These are phyloP conservation scores for Dioszegia crocea DNA, from an alignment of 768 basidiomycete genomes.

Conservation along the genomic window DNA sequence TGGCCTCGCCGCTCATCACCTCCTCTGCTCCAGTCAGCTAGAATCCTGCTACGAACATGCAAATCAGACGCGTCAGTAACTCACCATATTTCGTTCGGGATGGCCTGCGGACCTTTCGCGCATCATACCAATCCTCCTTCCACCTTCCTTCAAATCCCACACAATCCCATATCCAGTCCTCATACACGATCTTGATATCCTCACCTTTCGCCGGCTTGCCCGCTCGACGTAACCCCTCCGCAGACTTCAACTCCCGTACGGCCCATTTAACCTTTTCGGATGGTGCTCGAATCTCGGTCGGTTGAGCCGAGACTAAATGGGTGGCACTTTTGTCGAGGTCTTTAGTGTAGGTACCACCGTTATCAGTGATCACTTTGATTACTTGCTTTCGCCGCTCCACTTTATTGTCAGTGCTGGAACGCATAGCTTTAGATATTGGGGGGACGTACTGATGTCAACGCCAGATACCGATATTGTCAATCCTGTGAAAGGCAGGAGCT, in stretches of 20 bases:
- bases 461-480: slow-evolving; percentile 72
- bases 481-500: slow-evolving; percentile 68
- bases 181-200: slow-evolving; percentile 77
- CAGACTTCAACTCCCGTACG: slow-evolving; percentile 21
- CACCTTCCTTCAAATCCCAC: slow-evolving; percentile 64
- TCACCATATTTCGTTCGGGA: slow-evolving; percentile 25
- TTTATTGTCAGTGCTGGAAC: no score
- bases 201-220: slow-evolving; percentile 52
- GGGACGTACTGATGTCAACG: slow-evolving; percentile 58
- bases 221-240: slow-evolving; percentile 18
- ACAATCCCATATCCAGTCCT: slow-evolving; percentile 96
- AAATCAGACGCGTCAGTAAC: background rate
- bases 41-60: background rate
- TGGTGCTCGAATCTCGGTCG: slow-evolving; percentile 55
- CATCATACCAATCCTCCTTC: slow-evolving; percentile 47
- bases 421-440: no score
- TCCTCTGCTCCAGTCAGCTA: slow-evolving; percentile 22
- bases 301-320: slow-evolving; percentile 69
- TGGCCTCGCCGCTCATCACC: slow-evolving; percentile 25
- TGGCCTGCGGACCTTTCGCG: slow-evolving; percentile 27
- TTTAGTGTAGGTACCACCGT: slow-evolving; percentile 69
- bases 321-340: slow-evolving; percentile 75
- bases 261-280: slow-evolving; percentile 60
- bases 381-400: slow-evolving; percentile 62
- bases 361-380: slow-evolving; percentile 57